Conservation (phyloP, 2,329 filamentous ascomycete species). For the Fonsecaea erecta region DNA sequence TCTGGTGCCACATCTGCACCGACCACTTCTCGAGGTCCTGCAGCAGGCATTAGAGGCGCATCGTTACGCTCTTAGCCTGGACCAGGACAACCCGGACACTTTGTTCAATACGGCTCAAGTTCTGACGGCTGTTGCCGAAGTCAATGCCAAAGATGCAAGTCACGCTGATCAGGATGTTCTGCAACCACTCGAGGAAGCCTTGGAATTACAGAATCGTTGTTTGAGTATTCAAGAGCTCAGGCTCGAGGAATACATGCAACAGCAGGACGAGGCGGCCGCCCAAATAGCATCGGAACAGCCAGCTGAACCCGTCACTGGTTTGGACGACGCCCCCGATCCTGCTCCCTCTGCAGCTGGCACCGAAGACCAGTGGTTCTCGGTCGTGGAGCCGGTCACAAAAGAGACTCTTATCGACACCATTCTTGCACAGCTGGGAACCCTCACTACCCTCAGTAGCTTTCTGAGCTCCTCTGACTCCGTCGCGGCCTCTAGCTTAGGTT, state of each 20-base stretch:
- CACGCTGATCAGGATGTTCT: conserved; percentile 53
- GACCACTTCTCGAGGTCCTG: conserved; percentile 59
- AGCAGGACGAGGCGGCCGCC: conserved; percentile 35
- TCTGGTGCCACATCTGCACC: conserved; percentile 63
- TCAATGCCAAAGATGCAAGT: conserved; percentile 58
- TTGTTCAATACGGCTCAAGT: conserved; percentile 75
- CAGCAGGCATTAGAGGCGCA: conserved; percentile 67
- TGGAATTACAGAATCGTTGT: conserved; percentile 64
- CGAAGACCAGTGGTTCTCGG: conserved; percentile 62
- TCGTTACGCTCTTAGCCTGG: conserved; percentile 62
- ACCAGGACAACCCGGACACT: conserved; percentile 67
- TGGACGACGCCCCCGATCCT: conserved; percentile 34
- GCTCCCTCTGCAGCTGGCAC: conserved; percentile 36
- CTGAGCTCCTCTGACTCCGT: conserved; percentile 42
- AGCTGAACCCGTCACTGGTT: conserved; percentile 30
- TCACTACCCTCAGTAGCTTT: conserved; percentile 58
- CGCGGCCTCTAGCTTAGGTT: conserved; percentile 54
- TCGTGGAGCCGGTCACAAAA: conserved; percentile 69
- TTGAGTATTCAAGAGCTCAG: conserved; percentile 58
- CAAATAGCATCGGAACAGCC: conserved; percentile 15
- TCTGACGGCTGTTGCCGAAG: conserved; percentile 68
- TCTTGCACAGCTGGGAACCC: conserved; percentile 64
- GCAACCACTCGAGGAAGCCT: conserved; percentile 62
- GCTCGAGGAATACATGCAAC: conserved; percentile 53
- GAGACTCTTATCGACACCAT: conserved; percentile 70